Evolutionary conservation across 2,329 filamentous ascomycete genomes (phyloP).

Genomic region (Xylaria polymorpha): DNA sequence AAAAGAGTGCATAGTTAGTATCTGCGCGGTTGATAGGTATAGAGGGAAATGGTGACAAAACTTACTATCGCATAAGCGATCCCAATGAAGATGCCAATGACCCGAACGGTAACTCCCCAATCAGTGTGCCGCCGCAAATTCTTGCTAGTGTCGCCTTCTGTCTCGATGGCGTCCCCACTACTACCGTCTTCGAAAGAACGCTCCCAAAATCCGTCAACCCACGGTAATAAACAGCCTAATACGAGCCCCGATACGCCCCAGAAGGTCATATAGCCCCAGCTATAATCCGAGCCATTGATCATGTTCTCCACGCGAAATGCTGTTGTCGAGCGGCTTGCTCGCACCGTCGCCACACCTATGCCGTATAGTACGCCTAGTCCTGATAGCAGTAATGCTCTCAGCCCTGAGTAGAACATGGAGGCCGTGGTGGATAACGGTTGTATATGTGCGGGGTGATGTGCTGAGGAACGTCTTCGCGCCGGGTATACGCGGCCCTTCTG

Average conservation of each 20-base stretch:
- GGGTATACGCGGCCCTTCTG: slow-evolving; percentile 48
- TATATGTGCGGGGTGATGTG: slow-evolving; percentile 46
- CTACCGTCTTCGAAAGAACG: slow-evolving; percentile 54
- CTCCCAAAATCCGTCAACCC: slow-evolving; percentile 82
- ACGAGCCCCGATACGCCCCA: slow-evolving; percentile 86
- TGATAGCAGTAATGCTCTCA: slow-evolving; percentile 76
- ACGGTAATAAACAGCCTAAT: slow-evolving; percentile 83
- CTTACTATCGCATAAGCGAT: slow-evolving; percentile 74
- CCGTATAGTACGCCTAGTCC: slow-evolving; percentile 86
- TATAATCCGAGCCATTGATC: slow-evolving; percentile 55
- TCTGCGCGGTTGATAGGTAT: background rate
- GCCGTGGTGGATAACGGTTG: slow-evolving; percentile 47
- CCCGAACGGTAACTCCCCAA: slow-evolving; percentile 75
- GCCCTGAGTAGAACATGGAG: slow-evolving; percentile 61
- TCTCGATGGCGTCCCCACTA: slow-evolving; percentile 45
- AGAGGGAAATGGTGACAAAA: background rate
- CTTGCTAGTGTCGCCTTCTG: slow-evolving; percentile 48
- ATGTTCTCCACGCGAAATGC: slow-evolving; percentile 67
- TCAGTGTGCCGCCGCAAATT: slow-evolving; percentile 54
- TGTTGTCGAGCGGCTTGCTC: slow-evolving; percentile 70
- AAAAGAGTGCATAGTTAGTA: slow-evolving; percentile 36
- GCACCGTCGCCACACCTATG: slow-evolving; percentile 81
- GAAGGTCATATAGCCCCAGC: slow-evolving; percentile 76
- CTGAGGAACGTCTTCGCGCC: slow-evolving; percentile 53
- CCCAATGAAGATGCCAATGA: slow-evolving; percentile 70